Conservation (phyloP, 352 stramenopile species). For the Elongisporangium undulatum region DNA sequence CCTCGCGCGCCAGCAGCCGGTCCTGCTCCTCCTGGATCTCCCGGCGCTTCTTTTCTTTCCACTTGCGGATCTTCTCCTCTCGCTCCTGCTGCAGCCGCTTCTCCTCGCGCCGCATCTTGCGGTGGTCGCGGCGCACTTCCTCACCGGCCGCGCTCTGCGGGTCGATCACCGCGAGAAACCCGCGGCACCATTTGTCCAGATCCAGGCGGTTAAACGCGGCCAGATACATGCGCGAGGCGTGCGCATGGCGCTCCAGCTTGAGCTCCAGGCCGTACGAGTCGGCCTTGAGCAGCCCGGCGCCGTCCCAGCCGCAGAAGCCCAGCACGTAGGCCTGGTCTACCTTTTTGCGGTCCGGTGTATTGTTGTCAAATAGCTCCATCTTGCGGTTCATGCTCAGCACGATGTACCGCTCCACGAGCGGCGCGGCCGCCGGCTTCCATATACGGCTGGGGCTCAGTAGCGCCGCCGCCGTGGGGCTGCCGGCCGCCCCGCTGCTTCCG, state of each 20-base stretch:
- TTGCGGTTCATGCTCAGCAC: slow-evolving; percentile 80
- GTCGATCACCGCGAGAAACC: slow-evolving; percentile 68
- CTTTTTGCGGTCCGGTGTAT: slow-evolving; percentile 19
- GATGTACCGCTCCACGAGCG: slow-evolving; percentile 53
- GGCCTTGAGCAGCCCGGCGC: slow-evolving; percentile 58
- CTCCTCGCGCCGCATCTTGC: slow-evolving; percentile 54
- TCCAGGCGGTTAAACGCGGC: slow-evolving; percentile 80
- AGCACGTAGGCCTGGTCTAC: slow-evolving; percentile 46
- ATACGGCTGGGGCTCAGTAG: slow-evolving; percentile 8
- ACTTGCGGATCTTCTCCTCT: slow-evolving; percentile 65
- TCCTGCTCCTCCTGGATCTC: slow-evolving; percentile 54
- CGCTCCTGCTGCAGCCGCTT: slow-evolving; percentile 48
- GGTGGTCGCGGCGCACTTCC: slow-evolving; percentile 53
- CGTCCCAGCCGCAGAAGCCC: slow-evolving; percentile 79
- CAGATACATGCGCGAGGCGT: slow-evolving; percentile 46
- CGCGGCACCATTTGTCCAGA: slow-evolving; percentile 78
- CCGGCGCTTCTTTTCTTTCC: slow-evolving; percentile 56
- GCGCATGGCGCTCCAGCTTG: slow-evolving; percentile 53
- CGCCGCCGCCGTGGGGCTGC: slow-evolving; percentile 4
- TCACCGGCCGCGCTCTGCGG: slow-evolving; percentile 48
- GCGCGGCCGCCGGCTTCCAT: slow-evolving; percentile 5
- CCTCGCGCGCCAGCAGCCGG: slow-evolving; percentile 44
- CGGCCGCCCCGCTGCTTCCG: not conserved
- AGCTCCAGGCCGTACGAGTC: slow-evolving; percentile 79
- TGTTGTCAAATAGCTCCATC: slow-evolving; percentile 65